Evolutionary conservation across 2,329 filamentous ascomycete genomes (phyloP).

Genomic region (Penicillium brevicompactum): DNA sequence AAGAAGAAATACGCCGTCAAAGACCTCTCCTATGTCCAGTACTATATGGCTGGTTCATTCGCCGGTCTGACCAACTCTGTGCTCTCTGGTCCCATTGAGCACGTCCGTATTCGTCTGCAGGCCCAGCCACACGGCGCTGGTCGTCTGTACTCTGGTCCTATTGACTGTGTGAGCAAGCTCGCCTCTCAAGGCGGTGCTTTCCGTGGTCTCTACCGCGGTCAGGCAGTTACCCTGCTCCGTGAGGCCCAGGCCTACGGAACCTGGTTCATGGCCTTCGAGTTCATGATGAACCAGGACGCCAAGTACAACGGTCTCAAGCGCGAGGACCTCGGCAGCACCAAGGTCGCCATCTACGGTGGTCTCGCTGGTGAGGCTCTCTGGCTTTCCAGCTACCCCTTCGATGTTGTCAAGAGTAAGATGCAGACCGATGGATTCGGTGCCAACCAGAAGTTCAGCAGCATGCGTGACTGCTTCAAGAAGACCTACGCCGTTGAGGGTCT

Average conservation of each 20-base stretch:
- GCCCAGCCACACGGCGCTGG: constrained; percentile 87
- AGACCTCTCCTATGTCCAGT: constrained; percentile 76
- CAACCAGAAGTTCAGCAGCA: constrained; percentile 71
- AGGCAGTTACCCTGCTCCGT: constrained; percentile 79
- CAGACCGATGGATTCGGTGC: constrained; percentile 89
- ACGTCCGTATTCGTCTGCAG: constrained; percentile 93
- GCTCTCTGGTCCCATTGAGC: constrained; percentile 90
- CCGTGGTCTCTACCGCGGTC: constrained; percentile 80
- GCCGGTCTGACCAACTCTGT: constrained; percentile 88
- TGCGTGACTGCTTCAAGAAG: constrained; percentile 87
- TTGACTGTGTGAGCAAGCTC: constrained; percentile 89
- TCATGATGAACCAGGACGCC: constrained; percentile 89
- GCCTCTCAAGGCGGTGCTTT: constrained; percentile 68
- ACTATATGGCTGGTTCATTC: constrained; percentile 88
- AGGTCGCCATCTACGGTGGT: constrained; percentile 90
- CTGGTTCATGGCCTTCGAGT: constrained; percentile 96
- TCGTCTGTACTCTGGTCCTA: constrained; percentile 77
- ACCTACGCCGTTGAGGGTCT: constrained; percentile 76
- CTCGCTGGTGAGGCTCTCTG: constrained; percentile 92
- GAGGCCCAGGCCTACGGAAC: constrained; percentile 94
- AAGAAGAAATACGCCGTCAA: constrained; percentile 44
- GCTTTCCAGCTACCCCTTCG: constrained; percentile 91
- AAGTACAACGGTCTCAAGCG: constrained; percentile 74
- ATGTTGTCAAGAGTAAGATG: constrained; percentile 99
- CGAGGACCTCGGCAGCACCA: constrained; percentile 76